These are phyloP conservation scores for Eremomyces bilateralis DNA, from an alignment of 495 filamentous ascomycete species.

Conservation along the genomic window DNA sequence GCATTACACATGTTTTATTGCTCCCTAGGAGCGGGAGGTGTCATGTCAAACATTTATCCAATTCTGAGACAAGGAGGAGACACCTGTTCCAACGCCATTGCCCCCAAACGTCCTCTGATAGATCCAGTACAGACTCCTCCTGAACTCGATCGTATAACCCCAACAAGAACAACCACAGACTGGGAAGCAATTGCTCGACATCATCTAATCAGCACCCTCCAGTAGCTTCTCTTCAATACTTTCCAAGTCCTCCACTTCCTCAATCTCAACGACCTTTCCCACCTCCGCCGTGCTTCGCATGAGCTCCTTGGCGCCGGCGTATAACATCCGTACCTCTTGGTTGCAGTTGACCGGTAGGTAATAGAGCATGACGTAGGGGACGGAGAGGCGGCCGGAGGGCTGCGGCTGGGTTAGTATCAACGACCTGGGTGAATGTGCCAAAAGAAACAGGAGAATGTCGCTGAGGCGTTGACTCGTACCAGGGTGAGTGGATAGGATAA, in stretches of 20 bases:
- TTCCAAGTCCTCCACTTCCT: conserved; percentile 52
- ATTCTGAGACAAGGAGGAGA: too few species aligned
- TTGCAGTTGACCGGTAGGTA: conserved; percentile 84
- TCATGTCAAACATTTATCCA: too few species aligned
- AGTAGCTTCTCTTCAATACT: conserved; percentile 44
- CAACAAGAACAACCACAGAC: too few species aligned
- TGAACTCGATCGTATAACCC: too few species aligned
- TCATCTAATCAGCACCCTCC: background rate
- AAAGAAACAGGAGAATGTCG: conserved; percentile 8
- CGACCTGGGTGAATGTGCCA: background rate
- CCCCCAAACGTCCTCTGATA: too few species aligned
- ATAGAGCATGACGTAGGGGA: conserved; percentile 84
- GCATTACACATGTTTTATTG: too few species aligned
- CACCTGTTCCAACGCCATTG: too few species aligned
- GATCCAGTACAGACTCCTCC: too few species aligned
- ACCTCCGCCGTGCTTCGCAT: conserved; percentile 81
- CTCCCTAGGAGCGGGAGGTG: too few species aligned
- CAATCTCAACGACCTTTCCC: conserved; percentile 58
- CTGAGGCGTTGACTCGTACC: conserved; percentile 26
- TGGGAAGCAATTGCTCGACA: too few species aligned
- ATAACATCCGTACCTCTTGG: conserved; percentile 66
- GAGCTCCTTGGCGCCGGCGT: conserved; percentile 84
- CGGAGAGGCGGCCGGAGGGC: conserved; percentile 38
- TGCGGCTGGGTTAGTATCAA: conserved; percentile 10
- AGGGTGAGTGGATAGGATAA: conserved; percentile 75